phyloP scores from a whole-genome alignment of 331 rosid species.

The Malus hybrid region DNA sequence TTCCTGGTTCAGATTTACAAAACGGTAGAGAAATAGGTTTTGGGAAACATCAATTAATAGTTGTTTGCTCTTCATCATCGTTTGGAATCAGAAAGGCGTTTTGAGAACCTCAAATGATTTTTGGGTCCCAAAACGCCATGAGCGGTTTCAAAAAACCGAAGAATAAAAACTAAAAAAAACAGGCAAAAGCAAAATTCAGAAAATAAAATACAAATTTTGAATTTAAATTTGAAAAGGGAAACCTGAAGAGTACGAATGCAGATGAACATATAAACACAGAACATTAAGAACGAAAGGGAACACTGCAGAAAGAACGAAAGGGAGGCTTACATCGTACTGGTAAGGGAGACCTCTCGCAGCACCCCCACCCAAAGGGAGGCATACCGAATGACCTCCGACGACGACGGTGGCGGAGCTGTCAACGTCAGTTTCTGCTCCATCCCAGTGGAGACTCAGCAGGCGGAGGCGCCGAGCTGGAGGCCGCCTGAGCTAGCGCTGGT shows the following conservation, averaged over 20 bases:
- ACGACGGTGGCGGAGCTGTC: constrained; percentile 19
- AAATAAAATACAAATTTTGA: neutral
- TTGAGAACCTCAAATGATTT: neutral
- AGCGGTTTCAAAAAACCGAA: neutral
- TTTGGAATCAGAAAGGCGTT: neutral
- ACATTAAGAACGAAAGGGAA: neutral
- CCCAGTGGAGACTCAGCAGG: neutral
- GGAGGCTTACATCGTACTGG: constrained; percentile 61
- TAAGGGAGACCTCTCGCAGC: constrained; percentile 20
- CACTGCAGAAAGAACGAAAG: neutral
- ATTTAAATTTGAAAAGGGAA: too few species aligned
- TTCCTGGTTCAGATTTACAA: neutral
- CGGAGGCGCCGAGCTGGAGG: neutral
- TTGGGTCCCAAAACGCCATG: neutral
- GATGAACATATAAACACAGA: neutral
- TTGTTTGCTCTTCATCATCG: too few species aligned
- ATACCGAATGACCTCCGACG: constrained; percentile 24
- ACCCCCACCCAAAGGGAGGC: constrained; percentile 24
- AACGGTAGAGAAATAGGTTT: neutral
- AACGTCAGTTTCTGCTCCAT: constrained; percentile 13
- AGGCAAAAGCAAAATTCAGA: neutral
- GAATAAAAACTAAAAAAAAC: neutral
- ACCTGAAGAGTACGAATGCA: neutral
- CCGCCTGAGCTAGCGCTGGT: neutral
- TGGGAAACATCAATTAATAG: too few species aligned